These are phyloP conservation scores for Albizia julibrissin DNA, from an alignment of 306 rosid genomes.

Conservation along the genomic window DNA sequence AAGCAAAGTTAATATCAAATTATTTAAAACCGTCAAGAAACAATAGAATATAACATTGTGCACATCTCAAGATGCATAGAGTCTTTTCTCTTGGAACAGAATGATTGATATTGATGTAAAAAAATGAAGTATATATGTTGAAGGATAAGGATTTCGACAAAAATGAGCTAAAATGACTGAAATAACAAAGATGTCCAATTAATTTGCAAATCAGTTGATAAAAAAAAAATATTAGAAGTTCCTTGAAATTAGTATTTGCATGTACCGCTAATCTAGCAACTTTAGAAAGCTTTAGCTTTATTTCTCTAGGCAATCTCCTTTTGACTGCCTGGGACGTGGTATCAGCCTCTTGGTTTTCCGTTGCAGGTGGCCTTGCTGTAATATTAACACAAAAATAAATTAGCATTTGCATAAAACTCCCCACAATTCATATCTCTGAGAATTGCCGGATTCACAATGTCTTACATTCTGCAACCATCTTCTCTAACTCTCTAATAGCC, in stretches of 20 bases:
- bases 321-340: constrained; percentile 72
- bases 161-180: neutral
- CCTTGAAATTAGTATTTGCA: constrained; percentile 18
- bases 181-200: neutral
- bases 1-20: constrained; percentile 28
- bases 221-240: neutral
- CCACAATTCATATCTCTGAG: constrained; percentile 26
- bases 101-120: neutral
- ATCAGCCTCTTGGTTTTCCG: constrained; percentile 84
- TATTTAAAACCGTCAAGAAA: constrained; percentile 16
- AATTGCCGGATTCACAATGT: constrained; percentile 30
- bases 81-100: neutral
- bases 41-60: neutral
- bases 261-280: constrained; percentile 96
- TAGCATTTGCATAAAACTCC: constrained; percentile 30
- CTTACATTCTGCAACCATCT: constrained; percentile 98
- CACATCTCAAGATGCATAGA: constrained; percentile 22
- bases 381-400: constrained; percentile 33
- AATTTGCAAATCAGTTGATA: neutral
- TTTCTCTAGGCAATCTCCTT: constrained; percentile 96
- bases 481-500: constrained; percentile 90
- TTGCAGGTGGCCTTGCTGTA: constrained; percentile 92
- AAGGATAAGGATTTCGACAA: neutral
- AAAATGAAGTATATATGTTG: neutral
- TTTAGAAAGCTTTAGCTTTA: constrained; percentile 95